A percentile compares a stretch with the other conserved stretches of the same genome.
Conservation (phyloP, 768 basidiomycete genomes). For the Inosperma sp. region DNA sequence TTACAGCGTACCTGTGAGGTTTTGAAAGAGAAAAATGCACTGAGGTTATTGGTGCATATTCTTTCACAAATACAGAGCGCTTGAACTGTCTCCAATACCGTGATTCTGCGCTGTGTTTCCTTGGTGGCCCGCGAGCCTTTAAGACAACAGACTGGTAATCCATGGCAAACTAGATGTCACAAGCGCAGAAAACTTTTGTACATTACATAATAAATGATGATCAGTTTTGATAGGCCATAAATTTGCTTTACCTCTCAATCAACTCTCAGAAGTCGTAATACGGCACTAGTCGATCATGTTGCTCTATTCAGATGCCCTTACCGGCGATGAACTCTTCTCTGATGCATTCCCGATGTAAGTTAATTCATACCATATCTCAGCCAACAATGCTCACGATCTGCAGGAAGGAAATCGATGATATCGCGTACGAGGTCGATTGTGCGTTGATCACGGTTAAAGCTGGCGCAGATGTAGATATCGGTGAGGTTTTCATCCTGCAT, state of each 20-base stretch:
- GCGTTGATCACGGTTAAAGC: conserved; percentile 59
- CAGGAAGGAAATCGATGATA: conserved; percentile 73
- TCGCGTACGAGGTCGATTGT: conserved; percentile 88
- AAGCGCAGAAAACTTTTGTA: conserved; percentile 11
- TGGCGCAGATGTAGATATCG: conserved; percentile 83
- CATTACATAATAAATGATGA: conserved; percentile 38
- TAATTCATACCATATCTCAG: conserved; percentile 8
- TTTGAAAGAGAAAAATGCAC: conserved; percentile 84
- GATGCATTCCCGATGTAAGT: conserved; percentile 86
- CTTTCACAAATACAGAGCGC: conserved; percentile 91
- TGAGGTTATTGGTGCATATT: conserved; percentile 93
- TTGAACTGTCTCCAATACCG: conserved; percentile 86
- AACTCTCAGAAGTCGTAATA: conserved; percentile 19
- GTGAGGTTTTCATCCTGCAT: conserved; percentile 36
- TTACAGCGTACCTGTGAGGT: conserved; percentile 94
- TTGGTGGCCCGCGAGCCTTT: conserved; percentile 49
- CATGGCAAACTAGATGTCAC: conserved; percentile 37
- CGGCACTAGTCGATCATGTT: conserved; percentile 48
- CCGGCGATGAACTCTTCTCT: conserved; percentile 88
- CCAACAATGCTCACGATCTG: background rate
- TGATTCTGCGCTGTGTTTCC: conserved; percentile 69
- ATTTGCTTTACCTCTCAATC: conserved; percentile 16
- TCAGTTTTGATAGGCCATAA: conserved; percentile 11
- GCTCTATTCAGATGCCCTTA: conserved; percentile 68
- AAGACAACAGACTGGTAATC: conserved; percentile 78